Conservation (phyloP, 257 asterid genomes). For the Jaltomata sinuosa region DNA sequence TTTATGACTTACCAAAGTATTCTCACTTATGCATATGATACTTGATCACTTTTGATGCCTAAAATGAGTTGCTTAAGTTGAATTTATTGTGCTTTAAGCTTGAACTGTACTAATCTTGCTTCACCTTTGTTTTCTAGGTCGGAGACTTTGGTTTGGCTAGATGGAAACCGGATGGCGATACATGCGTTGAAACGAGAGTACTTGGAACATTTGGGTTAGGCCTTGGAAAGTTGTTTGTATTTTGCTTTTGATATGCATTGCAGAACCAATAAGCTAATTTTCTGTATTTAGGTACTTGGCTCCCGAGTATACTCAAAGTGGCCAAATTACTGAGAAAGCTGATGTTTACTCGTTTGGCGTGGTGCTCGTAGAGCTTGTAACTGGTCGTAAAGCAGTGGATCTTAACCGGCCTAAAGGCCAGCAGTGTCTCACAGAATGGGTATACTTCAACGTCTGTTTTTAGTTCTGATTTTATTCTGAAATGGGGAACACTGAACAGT, state of each 20-base stretch:
- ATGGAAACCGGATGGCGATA: conserved; percentile 72
- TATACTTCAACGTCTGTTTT: conserved; percentile 1
- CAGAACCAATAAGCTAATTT: neutral
- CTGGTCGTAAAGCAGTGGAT: conserved; percentile 70
- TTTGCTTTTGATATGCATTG: neutral
- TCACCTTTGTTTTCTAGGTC: conserved; percentile 25
- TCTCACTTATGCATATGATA: neutral
- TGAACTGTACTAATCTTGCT: neutral
- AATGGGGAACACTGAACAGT: neutral
- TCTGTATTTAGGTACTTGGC: conserved; percentile 48
- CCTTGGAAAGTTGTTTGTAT: neutral
- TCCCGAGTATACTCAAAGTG: conserved; percentile 76
- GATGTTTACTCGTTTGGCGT: conserved; percentile 72
- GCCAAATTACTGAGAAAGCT: conserved; percentile 74
- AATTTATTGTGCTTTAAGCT: neutral
- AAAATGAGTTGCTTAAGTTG: neutral
- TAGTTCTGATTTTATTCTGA: neutral
- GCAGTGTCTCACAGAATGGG: conserved; percentile 74
- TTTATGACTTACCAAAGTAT: neutral
- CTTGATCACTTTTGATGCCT: neutral
- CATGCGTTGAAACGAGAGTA: conserved; percentile 70
- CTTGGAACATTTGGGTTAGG: conserved; percentile 66
- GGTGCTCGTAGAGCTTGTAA: conserved; percentile 60
- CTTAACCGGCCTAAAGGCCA: conserved; percentile 63
- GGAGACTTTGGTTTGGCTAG: conserved; percentile 76